phyloP scores from a whole-genome alignment of 2,329 filamentous ascomycete species.

The Trichoderma koningii region DNA sequence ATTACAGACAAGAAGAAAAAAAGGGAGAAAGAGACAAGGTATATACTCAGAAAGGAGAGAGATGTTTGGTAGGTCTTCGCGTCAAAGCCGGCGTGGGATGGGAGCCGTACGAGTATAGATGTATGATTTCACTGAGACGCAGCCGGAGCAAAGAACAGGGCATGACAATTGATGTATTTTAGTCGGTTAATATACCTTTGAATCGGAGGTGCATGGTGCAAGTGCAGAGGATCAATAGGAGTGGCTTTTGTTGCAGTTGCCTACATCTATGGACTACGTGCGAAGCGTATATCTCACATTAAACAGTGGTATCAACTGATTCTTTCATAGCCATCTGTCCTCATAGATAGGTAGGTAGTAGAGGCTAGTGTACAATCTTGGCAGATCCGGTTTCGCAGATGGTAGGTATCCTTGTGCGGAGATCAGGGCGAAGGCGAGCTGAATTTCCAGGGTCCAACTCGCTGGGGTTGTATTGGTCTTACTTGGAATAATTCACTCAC shows the following conservation, averaged over 20 bases:
- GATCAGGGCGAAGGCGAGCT: constrained; percentile 11
- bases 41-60: not conserved
- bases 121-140: constrained; percentile 19
- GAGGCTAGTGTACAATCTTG: not conserved
- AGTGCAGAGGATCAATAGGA: not conserved
- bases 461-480: not conserved
- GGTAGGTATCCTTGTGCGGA: constrained; percentile 4
- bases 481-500: no score
- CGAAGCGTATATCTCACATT: no score
- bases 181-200: constrained; percentile 15
- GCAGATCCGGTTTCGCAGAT: constrained; percentile 2
- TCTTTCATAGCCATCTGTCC: no score
- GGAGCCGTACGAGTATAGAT: constrained; percentile 18
- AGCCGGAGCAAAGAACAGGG: constrained; percentile 18
- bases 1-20: not conserved
- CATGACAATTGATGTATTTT: constrained; percentile 27
- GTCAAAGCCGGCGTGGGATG: not conserved
- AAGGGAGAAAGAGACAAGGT: not conserved
- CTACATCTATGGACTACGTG: no score
- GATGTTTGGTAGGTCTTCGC: constrained; percentile 2
- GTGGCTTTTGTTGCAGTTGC: no score
- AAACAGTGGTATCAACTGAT: no score
- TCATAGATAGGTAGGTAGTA: no score
- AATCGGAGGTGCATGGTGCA: not conserved
- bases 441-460: constrained; percentile 3